A percentile compares a stretch with the other conserved stretches of the same genome.
These are phyloP conservation scores for Oidiodendron maius DNA, from an alignment of 495 filamentous ascomycete species.

Conservation along the genomic window DNA sequence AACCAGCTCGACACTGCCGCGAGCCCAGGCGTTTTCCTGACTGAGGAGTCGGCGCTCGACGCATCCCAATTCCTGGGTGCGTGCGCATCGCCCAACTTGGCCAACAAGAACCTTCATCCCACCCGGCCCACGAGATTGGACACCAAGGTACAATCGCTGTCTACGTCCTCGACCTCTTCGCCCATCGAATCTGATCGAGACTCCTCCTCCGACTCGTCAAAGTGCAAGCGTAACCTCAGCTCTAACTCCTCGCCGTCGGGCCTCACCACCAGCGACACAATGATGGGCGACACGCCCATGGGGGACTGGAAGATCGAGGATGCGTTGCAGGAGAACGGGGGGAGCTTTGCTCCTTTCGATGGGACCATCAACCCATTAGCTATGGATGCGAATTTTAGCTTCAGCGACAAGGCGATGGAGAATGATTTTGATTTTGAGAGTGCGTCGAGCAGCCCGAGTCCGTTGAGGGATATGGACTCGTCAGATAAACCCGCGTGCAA, in stretches of 20 bases:
- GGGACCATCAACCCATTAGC: constrained; percentile 24
- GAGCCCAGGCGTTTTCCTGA: constrained; percentile 18
- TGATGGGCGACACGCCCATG: constrained; percentile 24
- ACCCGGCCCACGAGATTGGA: constrained; percentile 21
- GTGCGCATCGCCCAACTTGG: constrained; percentile 12
- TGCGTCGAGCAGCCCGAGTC: constrained; percentile 59
- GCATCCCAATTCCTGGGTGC: constrained; percentile 7
- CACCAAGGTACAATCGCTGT: constrained; percentile 16
- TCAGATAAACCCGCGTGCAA: constrained; percentile 24
- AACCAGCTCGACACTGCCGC: constrained; percentile 14
- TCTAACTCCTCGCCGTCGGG: constrained; percentile 37
- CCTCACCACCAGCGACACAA: constrained; percentile 20
- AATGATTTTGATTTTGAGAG: constrained; percentile 66
- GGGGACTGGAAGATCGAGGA: constrained; percentile 30
- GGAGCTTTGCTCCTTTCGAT: constrained; percentile 10
- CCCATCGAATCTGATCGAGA: constrained; percentile 38
- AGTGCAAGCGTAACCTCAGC: constrained; percentile 37
- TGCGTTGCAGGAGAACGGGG: constrained; percentile 21
- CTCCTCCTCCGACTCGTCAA: constrained; percentile 41
- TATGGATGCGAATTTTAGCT: constrained; percentile 41
- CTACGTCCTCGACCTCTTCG: constrained; percentile 26
- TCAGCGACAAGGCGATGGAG: constrained; percentile 57
- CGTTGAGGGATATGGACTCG: constrained; percentile 32
- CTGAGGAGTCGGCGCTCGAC: constrained; percentile 17
- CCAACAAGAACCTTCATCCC: constrained; percentile 13